phyloP scores from a whole-genome alignment of 2,329 filamentous ascomycete species.

The Sporothrix mexicana region DNA sequence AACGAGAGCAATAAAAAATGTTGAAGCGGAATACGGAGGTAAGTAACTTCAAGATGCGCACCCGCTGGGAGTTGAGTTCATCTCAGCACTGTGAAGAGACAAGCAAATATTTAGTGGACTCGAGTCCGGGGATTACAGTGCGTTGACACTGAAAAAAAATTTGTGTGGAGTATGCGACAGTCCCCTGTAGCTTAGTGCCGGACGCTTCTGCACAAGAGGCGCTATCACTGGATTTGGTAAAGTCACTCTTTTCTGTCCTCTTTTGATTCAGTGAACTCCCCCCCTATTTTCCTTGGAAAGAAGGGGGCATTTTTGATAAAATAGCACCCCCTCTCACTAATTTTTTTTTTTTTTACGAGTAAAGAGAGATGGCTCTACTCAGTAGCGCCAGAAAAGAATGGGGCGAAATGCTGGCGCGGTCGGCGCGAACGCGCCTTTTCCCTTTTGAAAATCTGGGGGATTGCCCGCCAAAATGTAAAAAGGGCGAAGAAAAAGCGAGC shows the following conservation, averaged over 20 bases:
- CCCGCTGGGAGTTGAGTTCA: background rate
- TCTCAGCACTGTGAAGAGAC: background rate
- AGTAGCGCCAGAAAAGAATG: background rate
- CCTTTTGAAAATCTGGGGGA: conserved; percentile 29
- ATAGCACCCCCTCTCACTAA: background rate
- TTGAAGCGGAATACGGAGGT: no score
- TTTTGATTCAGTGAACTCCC: background rate
- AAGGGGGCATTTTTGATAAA: background rate
- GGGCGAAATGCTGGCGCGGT: background rate
- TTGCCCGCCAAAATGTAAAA: conserved; percentile 27
- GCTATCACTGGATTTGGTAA: background rate
- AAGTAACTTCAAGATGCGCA: background rate
- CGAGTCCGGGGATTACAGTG: conserved; percentile 13
- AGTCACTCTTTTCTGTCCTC: background rate
- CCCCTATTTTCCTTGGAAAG: conserved; percentile 8
- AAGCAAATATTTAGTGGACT: background rate
- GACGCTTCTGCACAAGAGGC: background rate
- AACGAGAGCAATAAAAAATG: background rate
- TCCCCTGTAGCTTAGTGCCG: background rate
- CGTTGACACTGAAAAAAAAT: background rate
- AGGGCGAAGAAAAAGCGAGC: background rate
- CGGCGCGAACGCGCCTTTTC: background rate
- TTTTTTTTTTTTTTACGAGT: no score
- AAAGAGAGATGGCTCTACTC: no score
- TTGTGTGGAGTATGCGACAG: background rate